Conservation (phyloP, 2,329 filamentous ascomycete species). For the Alternaria ventricosa region DNA sequence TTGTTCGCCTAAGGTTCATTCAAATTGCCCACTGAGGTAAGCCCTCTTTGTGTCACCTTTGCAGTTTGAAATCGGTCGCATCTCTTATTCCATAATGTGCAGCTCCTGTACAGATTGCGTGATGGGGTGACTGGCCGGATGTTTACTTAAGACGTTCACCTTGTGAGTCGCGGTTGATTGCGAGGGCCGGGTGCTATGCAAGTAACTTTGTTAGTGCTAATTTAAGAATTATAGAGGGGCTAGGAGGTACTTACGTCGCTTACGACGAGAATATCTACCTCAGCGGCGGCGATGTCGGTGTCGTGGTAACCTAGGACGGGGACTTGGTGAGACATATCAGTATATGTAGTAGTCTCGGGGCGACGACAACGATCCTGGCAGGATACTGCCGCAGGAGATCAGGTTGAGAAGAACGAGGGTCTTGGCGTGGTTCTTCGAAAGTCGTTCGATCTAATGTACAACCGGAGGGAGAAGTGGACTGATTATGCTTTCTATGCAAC, state of each 20-base stretch:
- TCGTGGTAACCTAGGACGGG: not conserved
- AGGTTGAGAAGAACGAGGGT: not conserved
- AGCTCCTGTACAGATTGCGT: not conserved
- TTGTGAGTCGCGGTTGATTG: not conserved
- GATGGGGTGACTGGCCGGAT: not conserved
- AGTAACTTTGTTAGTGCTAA: not conserved
- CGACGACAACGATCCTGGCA: not conserved
- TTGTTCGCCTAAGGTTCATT: not conserved
- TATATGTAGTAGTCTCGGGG: not conserved
- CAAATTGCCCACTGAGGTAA: not conserved
- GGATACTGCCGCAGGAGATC: not conserved
- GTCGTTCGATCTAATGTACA: not conserved
- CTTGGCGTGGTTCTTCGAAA: not conserved
- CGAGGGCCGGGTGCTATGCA: not conserved
- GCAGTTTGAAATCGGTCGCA: not conserved
- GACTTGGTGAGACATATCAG: not conserved
- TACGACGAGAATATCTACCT: not conserved
- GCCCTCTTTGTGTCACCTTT: not conserved
- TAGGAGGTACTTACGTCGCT: not conserved
- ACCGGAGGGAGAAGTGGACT: not conserved
- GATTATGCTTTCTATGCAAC: not conserved
- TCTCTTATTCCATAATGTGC: not conserved
- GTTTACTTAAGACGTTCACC: not conserved
- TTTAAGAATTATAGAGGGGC: not conserved
- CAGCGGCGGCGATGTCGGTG: not conserved